These are phyloP conservation scores for Kodamaea nitidulidarum DNA, from an alignment of 805 yeast species.

Conservation along the genomic window DNA sequence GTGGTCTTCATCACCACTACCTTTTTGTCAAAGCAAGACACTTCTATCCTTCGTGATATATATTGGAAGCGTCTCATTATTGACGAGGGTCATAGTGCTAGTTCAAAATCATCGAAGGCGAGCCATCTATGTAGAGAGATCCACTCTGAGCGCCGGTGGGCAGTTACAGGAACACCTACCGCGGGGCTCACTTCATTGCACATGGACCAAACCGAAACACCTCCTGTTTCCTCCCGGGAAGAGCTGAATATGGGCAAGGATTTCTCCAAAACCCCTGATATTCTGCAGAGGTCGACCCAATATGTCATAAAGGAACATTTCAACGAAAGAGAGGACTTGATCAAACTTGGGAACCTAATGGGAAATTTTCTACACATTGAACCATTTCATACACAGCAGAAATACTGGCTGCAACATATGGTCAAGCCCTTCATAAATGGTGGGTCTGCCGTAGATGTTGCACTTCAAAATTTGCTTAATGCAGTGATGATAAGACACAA, in stretches of 20 bases:
- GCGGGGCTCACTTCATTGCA: constrained; percentile 60
- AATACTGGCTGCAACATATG: constrained; percentile 45
- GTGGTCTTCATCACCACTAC: constrained; percentile 48
- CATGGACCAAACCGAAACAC: constrained; percentile 28
- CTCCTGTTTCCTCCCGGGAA: background rate
- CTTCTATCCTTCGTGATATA: constrained; percentile 35
- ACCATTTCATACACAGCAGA: constrained; percentile 50
- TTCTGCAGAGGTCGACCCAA: background rate
- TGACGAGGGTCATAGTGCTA: constrained; percentile 74
- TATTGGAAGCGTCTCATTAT: constrained; percentile 69
- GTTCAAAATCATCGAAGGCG: constrained; percentile 46
- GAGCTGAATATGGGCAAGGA: background rate
- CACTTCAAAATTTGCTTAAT: constrained; percentile 40
- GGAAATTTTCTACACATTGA: constrained; percentile 52
- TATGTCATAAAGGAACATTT: constrained; percentile 49
- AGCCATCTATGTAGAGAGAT: constrained; percentile 47
- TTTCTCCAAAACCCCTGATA: too few relatives aligned
- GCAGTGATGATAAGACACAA: constrained; percentile 56
- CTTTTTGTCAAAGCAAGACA: constrained; percentile 39
- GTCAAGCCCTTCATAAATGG: constrained; percentile 45
- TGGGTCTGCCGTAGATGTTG: constrained; percentile 37
- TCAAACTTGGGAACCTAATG: constrained; percentile 49
- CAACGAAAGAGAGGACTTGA: constrained; percentile 50
- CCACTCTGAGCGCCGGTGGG: constrained; percentile 63
- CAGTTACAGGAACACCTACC: constrained; percentile 74